phyloP scores from a whole-genome alignment of 2,329 filamentous ascomycete species.

The Paecilomyces formosus region DNA sequence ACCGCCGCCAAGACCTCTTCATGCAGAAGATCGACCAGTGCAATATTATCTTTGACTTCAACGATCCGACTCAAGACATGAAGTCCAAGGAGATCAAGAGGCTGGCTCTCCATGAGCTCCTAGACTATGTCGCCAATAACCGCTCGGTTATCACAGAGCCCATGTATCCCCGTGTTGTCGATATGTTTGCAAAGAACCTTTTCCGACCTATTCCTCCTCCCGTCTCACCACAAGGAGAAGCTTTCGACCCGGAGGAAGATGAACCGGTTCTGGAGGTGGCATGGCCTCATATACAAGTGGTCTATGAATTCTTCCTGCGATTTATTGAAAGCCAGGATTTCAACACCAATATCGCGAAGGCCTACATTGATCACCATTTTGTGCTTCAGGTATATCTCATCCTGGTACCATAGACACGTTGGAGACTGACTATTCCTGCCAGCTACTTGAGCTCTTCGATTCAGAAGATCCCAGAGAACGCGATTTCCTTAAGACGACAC shows the following conservation, averaged over 20 bases:
- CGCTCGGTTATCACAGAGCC: constrained; percentile 96
- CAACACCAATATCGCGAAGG: constrained; percentile 98
- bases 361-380: constrained; percentile 97
- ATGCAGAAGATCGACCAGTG: constrained; percentile 99
- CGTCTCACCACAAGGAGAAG: constrained; percentile 95
- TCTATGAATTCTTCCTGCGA: constrained; percentile 97
- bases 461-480: constrained; percentile 95
- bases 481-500: constrained; percentile 95
- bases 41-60: constrained; percentile 99
- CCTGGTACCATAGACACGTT: not conserved
- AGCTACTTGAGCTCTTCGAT: constrained; percentile 95
- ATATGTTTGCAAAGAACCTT: constrained; percentile 98
- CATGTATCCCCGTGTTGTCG: constrained; percentile 97
- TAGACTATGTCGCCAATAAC: constrained; percentile 98
- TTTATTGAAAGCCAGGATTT: constrained; percentile 99
- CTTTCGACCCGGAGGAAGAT: constrained; percentile 97
- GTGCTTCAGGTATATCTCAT: constrained; percentile 60
- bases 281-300: constrained; percentile 98
- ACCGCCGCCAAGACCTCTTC: constrained; percentile 90
- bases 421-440: constrained; percentile 6
- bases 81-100: constrained; percentile 99
- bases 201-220: constrained; percentile 96
- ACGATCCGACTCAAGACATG: constrained; percentile 96
- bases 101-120: constrained; percentile 84
- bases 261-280: constrained; percentile 96